Base-by-base conservation (phyloP, 2,329 filamentous ascomycete species). In the Pestalotiopsis sp. region DNA sequence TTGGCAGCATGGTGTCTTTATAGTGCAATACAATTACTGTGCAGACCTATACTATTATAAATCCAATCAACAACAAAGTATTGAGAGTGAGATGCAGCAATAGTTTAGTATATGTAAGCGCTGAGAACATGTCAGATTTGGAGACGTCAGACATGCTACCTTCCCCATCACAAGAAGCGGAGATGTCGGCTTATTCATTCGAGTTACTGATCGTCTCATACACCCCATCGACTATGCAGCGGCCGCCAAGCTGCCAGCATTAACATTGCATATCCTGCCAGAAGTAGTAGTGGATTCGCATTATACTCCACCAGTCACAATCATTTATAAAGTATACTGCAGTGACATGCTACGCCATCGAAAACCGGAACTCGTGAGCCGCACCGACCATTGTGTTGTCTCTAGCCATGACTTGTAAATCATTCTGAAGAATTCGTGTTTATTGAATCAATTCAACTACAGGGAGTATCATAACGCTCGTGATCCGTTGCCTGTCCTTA, bases 401-500 rank as follows among this genome's bases (percentile, higher is more conserved):
- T 7, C 31, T 2, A 36, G 31, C 31, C 31, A 36, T 56, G 1
- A 56, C 11, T 56, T 56, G 14, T 56, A 3, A 59, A 27, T 59
- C 13, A 59, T 36, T 6, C 31, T 36, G 7, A 27, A 4, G 14
- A 25, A 27, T 13, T 59, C 25, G 25, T 65, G 23, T 56, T 65
- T 20, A 52, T 52, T 20, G 17, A 41, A 41, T 14, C 49, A 65
- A 65, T 6, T 56, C 39, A 65, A 65, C 62, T 65, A 65, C 17
- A 65, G 45, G 45, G 62, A 65, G 45, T 56, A 65, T 56, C 56
- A 67, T 67, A 61, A 66, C 45, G 38, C 64, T 66, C 64, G 39
- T 66, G 17, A 58, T 38, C 61, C 65, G 45, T 67, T 36, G 23
- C 31, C 45, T n/a, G 31, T 70, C 57, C 74, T 12, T 68, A 36